These are phyloP conservation scores for Sclerotinia trifoliorum DNA, from an alignment of 2,329 filamentous ascomycete genomes.

Conservation along the genomic window DNA sequence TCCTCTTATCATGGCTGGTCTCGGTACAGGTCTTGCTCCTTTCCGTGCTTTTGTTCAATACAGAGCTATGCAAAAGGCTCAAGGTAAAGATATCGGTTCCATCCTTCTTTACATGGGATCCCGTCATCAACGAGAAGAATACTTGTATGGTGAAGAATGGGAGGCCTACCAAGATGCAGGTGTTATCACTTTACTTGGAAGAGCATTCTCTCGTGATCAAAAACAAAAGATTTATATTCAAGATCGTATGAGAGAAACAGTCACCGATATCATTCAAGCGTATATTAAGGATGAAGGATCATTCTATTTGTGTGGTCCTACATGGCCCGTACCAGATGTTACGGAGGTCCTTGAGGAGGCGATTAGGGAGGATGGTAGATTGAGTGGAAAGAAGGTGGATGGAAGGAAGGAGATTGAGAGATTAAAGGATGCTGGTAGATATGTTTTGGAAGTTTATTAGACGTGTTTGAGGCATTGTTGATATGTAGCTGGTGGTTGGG, in stretches of 20 bases:
- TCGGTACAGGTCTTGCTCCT: constrained; percentile 96
- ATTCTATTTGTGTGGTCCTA: constrained; percentile 97
- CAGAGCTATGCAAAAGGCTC: constrained; percentile 95
- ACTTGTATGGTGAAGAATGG: constrained; percentile 98
- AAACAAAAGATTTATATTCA: constrained; percentile 99
- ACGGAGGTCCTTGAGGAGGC: constrained; percentile 93
- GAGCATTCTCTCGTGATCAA: constrained; percentile 95
- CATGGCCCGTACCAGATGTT: constrained; percentile 97
- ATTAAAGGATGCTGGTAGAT: constrained; percentile 90
- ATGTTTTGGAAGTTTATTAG: constrained; percentile 94
- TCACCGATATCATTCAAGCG: constrained; percentile 77
- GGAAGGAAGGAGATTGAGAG: constrained; percentile 89
- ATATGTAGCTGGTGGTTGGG: background rate
- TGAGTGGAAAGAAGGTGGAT: constrained; percentile 75
- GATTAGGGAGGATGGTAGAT: constrained; percentile 71
- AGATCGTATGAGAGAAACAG: constrained; percentile 89
- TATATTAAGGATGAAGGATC: constrained; percentile 86
- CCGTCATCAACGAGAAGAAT: constrained; percentile 96
- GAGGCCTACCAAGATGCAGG: constrained; percentile 95
- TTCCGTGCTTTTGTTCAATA: constrained; percentile 99
- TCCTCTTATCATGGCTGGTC: constrained; percentile 96
- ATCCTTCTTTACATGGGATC: constrained; percentile 96
- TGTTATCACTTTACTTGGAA: constrained; percentile 88
- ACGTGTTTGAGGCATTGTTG: background rate
- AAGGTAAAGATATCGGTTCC: constrained; percentile 89